Conservation (phyloP, 192 early-diverging fungal species). For the Coemansia sp. region DNA sequence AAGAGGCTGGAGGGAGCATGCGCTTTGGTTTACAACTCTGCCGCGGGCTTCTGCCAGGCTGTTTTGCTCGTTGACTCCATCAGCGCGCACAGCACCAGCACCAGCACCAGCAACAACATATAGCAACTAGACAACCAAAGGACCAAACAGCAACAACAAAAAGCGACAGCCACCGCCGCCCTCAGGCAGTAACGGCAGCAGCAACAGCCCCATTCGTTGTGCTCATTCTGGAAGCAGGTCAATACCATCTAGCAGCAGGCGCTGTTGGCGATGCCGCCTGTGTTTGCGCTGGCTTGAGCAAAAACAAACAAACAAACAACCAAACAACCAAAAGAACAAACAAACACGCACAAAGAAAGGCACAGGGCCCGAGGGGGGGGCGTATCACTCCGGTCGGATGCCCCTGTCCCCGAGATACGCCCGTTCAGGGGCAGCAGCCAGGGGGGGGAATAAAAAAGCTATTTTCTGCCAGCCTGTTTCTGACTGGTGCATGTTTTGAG, state of each 20-base stretch:
- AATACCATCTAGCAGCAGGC: neutral
- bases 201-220: neutral
- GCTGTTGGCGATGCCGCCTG: neutral
- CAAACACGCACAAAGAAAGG: neutral
- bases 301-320: neutral
- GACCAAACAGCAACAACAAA: neutral
- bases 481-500: neutral
- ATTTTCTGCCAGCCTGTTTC: conserved; percentile 8
- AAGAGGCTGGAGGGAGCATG: neutral
- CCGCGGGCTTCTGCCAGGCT: neutral
- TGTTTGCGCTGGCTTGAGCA: neutral
- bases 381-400: neutral
- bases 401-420: neutral
- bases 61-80: neutral
- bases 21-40: neutral
- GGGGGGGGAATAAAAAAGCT: neutral
- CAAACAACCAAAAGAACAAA: neutral
- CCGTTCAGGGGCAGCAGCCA: neutral
- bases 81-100: neutral
- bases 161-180: neutral
- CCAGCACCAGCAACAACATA: neutral
- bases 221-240: neutral
- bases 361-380: neutral
- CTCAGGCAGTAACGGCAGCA: neutral
- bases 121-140: neutral